phyloP scores from a whole-genome alignment of 805 yeast genomes.

The Cyberlindnera xylosilytica region DNA sequence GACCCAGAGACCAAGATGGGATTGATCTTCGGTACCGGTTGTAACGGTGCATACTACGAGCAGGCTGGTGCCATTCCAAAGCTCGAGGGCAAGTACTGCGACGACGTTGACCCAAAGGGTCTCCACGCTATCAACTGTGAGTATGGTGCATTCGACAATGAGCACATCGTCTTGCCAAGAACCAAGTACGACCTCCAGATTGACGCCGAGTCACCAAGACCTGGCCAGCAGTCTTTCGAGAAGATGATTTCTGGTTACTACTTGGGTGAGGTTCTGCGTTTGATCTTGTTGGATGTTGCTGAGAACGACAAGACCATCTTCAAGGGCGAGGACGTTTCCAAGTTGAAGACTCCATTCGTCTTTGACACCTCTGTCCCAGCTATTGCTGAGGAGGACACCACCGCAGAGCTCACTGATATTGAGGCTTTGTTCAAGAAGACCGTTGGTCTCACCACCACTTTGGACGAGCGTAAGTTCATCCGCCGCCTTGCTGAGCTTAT shows the following conservation, averaged over 20 bases:
- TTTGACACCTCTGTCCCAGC: slow-evolving; percentile 92
- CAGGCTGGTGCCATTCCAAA: slow-evolving; percentile 70
- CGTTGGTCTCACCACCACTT: slow-evolving; percentile 64
- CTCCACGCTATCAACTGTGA: slow-evolving; percentile 98
- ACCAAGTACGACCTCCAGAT: slow-evolving; percentile 81
- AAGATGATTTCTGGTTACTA: slow-evolving; percentile 98
- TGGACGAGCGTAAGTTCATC: slow-evolving; percentile 75
- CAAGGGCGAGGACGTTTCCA: slow-evolving; percentile 61
- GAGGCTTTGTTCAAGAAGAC: slow-evolving; percentile 58
- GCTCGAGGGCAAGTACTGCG: slow-evolving; percentile 64
- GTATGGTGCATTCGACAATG: slow-evolving; percentile 96
- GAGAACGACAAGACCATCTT: slow-evolving; percentile 59
- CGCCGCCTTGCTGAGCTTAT: slow-evolving; percentile 81
- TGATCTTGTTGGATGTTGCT: slow-evolving; percentile 70
- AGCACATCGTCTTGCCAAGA: slow-evolving; percentile 79
- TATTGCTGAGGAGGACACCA: slow-evolving; percentile 83
- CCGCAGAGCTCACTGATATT: slow-evolving; percentile 75
- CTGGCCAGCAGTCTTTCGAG: slow-evolving; percentile 93
- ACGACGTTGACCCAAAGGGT: slow-evolving; percentile 58
- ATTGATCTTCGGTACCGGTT: slow-evolving; percentile 94
- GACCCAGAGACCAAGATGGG: slow-evolving; percentile 92
- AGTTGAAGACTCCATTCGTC: slow-evolving; percentile 59
- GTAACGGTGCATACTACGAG: slow-evolving; percentile 96
- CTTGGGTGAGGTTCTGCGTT: slow-evolving; percentile 86
- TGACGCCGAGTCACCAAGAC: slow-evolving; percentile 88